Percentiles rank a stretch among this genome's conserved stretches.
These are phyloP conservation scores for Hsuehochloa calcarea DNA, from an alignment of 176 grass and related monocot genomes.

Conservation along the genomic window DNA sequence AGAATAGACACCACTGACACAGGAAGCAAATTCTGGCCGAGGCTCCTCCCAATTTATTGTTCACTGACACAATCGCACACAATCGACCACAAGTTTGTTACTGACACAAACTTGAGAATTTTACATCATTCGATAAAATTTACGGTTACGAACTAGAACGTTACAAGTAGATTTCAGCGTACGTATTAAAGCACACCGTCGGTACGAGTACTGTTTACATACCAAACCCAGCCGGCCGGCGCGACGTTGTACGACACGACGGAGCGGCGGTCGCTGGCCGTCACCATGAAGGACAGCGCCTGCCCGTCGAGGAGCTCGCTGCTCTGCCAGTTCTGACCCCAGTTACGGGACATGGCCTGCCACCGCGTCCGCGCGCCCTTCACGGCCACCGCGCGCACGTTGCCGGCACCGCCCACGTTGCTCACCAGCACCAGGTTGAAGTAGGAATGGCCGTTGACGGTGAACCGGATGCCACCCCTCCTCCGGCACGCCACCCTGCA, in stretches of 20 bases:
- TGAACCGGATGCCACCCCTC: constrained; percentile 65
- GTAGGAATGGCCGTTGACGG: constrained; percentile 70
- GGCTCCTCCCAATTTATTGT: too few relatives aligned
- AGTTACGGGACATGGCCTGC: constrained; percentile 65
- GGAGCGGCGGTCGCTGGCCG: constrained; percentile 44
- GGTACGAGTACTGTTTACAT: not conserved
- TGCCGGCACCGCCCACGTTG: constrained; percentile 70
- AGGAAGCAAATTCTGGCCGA: too few relatives aligned
- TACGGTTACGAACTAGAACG: not conserved
- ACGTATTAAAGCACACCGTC: not conserved
- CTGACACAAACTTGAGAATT: not conserved
- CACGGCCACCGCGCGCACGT: constrained; percentile 59
- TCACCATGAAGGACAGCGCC: constrained; percentile 66
- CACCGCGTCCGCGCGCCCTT: constrained; percentile 50
- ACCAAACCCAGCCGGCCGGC: constrained; percentile 12
- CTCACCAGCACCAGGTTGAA: constrained; percentile 71
- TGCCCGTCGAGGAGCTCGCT: constrained; percentile 50
- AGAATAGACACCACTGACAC: not conserved
- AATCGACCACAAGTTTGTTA: too few relatives aligned
- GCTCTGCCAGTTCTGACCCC: constrained; percentile 92
- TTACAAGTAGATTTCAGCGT: not conserved
- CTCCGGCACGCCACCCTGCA: constrained; percentile 62
- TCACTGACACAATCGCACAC: too few relatives aligned
- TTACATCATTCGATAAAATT: not conserved
- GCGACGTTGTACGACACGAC: constrained; percentile 59